Evolutionary conservation across 768 basidiomycete species (phyloP), one percentile per base, ranked within the genome.

Genomic region (Mycena latifolia): DNA sequence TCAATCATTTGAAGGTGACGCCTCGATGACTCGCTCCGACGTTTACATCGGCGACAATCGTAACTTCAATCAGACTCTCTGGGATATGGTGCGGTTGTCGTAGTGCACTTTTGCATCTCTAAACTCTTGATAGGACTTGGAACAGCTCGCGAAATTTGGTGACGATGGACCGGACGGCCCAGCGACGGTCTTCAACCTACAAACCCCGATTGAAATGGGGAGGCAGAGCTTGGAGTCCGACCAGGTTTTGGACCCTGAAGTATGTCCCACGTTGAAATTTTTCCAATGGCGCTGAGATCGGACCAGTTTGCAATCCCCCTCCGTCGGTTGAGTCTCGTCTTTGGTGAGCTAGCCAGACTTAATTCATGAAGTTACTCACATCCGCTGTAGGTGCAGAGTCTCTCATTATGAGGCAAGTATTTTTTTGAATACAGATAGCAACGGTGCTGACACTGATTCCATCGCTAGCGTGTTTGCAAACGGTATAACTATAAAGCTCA

Each of bases 1-100:
- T 37, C 37, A 37, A 37, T 37, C 46, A 35, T 48, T 41, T 58
- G 56, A 47, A 58, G 62, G 62, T n/a, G 62, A 63, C 25, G 53
- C 45, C 22, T 63, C 62, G 54, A 55, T 63, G 54, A 55, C 62
- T 24, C 50, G 62, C 18, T 53, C 62, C 29, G 62, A 63, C 46
- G 54, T 41, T 33, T 18, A 22, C 46, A 63, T 63, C 28, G 62
- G 62, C 29, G 54, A 63, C 37, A 63, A 56, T 43, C 28, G 45
- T 33, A 41, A 63, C 62, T 63, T 63, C 54, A 53, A 63, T 25
- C 29, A 63, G 43, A 55, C 25, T 35, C 41, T 63, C 37, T 63
- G 39, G 37, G 46, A 63, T 59, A n/a, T 53, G 46, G 63, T 37
- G 37, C 14, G 37, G 37, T 37, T 37, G 37, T 37, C 37, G 37